Evolutionary conservation across 1,284 basidiomycete species (phyloP), one percentile per base, ranked within the genome.

Genomic region (Ganoderma meredithae): DNA sequence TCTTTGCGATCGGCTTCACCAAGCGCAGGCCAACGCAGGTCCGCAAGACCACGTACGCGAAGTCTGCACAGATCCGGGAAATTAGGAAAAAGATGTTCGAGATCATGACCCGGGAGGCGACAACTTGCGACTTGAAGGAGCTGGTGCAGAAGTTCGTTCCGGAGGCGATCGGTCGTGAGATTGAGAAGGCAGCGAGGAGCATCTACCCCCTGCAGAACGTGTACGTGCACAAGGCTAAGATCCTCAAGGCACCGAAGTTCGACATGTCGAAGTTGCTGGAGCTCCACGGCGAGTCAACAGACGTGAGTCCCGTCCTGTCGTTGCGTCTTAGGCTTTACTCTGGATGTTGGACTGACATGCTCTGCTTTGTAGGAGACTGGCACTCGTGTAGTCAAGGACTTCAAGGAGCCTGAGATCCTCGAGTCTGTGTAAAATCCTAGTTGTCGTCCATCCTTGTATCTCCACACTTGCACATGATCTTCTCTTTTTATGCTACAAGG

Each of bases 31-130:
- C 92, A 79, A 90, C 94, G 81, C 98, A 99, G 86, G 97, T 99
- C 80, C 94, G 93, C 85, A 99, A 99, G 90, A 99, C 98, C 70
- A 99, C 98, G 61, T 99, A 99, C 83, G 98, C 98, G 66, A 94
- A 99, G 84, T 88, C 95, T 33, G 88, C 92, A 77, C 98, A 99
- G 85, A 90, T 99, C 79, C 93, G 95, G 74, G 96, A 98, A 86
- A 99, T 99, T 83, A 90, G 98, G 82, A 95, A 95, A 84, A 99
- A 99, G 91, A 99, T 99, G 97, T 96, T 98, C 79, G 98, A 99
- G 88, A 98, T 99, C 83, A 98, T 99, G 91, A 96, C 91, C 73
- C 92, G 97, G 76, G 98, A 99, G 85, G 95, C 96, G 69, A 89
- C 95, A 73, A 95, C 91, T 77, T 97, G 95, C 81, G 98, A 99